Conservation (phyloP, 1,139 yeast species). For the Yarrowia galli region DNA sequence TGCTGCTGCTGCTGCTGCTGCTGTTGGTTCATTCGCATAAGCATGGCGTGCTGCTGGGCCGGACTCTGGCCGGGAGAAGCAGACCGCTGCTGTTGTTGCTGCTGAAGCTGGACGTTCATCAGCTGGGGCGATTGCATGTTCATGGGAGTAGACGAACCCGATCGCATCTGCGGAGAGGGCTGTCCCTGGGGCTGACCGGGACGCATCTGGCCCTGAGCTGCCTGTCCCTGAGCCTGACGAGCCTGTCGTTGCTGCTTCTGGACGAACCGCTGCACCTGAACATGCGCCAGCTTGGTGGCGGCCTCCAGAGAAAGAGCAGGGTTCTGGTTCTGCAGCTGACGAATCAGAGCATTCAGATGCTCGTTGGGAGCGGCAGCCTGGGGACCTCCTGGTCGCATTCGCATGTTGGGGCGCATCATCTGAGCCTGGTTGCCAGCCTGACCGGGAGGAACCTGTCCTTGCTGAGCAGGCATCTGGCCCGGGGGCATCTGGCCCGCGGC, state of each 20-base stretch:
- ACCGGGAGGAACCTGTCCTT: slow-evolving; percentile 27
- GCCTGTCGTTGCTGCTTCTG: slow-evolving; percentile 48
- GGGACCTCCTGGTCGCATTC: slow-evolving; percentile 30
- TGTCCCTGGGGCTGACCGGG: slow-evolving; percentile 42
- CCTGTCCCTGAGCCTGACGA: slow-evolving; percentile 33
- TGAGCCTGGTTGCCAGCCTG: slow-evolving; percentile 40
- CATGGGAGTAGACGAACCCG: slow-evolving; percentile 40
- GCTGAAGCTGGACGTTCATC: slow-evolving; percentile 45
- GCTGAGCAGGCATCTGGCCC: slow-evolving; percentile 44
- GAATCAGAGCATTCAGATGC: slow-evolving; percentile 73
- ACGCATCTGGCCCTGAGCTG: slow-evolving; percentile 24
- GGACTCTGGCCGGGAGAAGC: slow-evolving; percentile 39
- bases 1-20: slow-evolving; percentile 43
- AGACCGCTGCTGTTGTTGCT: slow-evolving; percentile 43
- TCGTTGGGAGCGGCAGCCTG: slow-evolving; percentile 42
- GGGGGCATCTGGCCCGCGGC: slow-evolving; percentile 37
- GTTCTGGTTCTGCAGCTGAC: slow-evolving; percentile 71
- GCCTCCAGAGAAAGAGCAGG: slow-evolving; percentile 74
- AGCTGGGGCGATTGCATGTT: slow-evolving; percentile 44
- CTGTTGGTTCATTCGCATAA: slow-evolving; percentile 41
- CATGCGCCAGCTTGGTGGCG: slow-evolving; percentile 74
- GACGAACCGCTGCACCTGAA: slow-evolving; percentile 62
- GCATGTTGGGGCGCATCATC: slow-evolving; percentile 39
- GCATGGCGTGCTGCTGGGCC: slow-evolving; percentile 33
- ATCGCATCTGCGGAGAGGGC: slow-evolving; percentile 44